Conservation (phyloP, 352 stramenopile genomes). For the Plasmopara viticola region DNA sequence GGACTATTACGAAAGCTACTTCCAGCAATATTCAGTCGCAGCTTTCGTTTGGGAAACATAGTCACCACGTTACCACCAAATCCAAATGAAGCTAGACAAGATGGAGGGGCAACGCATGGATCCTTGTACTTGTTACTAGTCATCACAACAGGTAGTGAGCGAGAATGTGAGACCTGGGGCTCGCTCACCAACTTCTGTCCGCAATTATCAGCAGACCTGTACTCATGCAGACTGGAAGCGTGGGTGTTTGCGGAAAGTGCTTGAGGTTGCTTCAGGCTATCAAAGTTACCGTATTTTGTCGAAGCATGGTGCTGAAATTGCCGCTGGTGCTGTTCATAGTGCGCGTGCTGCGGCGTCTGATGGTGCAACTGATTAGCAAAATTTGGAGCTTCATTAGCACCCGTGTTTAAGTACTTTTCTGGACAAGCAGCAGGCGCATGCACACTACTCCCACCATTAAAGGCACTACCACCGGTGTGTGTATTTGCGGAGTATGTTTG, state of each 20-base stretch:
- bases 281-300: constrained; percentile 10
- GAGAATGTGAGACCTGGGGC: constrained; percentile 12
- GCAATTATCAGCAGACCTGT: constrained; percentile 6
- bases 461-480: constrained; percentile 3
- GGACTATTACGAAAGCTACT: constrained; percentile 61
- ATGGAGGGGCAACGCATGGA: constrained; percentile 61
- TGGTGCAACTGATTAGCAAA: constrained; percentile 16
- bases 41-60: constrained; percentile 85
- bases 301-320: constrained; percentile 5
- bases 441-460: constrained; percentile 6
- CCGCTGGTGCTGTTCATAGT: constrained; percentile 5
- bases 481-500: constrained; percentile 9
- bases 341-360: constrained; percentile 11
- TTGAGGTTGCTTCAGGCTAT: constrained; percentile 7
- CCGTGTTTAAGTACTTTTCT: constrained; percentile 12
- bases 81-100: constrained; percentile 72
- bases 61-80: constrained; percentile 86
- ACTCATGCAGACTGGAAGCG: constrained; percentile 10
- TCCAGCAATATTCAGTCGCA: constrained; percentile 61
- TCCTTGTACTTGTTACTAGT: constrained; percentile 83
- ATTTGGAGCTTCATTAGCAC: constrained; percentile 5
- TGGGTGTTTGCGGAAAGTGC: constrained; percentile 9
- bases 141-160: constrained; percentile 15
- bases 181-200: constrained; percentile 5
- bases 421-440: constrained; percentile 8